Evolutionary conservation across 345 rosid species (phyloP).

Genomic region (Rubroshorea leprosula): DNA sequence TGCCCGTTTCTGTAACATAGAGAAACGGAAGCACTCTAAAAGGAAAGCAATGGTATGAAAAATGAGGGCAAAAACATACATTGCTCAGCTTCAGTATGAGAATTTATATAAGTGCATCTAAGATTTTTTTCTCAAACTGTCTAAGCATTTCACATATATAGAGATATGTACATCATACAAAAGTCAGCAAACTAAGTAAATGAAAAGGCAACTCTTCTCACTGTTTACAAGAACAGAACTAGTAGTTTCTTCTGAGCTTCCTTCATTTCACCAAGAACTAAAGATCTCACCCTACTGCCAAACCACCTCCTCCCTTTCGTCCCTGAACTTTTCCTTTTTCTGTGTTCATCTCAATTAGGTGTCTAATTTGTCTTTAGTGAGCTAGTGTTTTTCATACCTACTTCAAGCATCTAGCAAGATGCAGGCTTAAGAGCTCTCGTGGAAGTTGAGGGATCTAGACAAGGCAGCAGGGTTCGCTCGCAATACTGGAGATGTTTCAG

Average conservation of each 20-base stretch:
- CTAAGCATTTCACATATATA: conserved; percentile 22
- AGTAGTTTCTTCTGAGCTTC: conserved; percentile 18
- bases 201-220: conserved; percentile 15
- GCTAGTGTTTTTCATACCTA: conserved; percentile 3
- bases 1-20: conserved; percentile 3
- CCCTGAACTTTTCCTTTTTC: neutral
- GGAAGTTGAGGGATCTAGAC: conserved; percentile 74
- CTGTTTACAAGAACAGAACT: conserved; percentile 18
- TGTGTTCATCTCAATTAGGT: conserved; percentile 8
- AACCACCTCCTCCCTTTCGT: neutral
- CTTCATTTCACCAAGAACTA: too few species aligned
- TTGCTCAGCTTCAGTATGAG: conserved; percentile 4
- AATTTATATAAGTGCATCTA: conserved; percentile 1
- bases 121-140: conserved; percentile 15
- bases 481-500: conserved; percentile 35
- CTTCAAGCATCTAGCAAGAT: neutral
- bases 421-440: conserved; percentile 39
- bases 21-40: too few species aligned
- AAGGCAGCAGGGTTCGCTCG: conserved; percentile 83
- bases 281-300: neutral
- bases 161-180: conserved; percentile 26
- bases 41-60: conserved; percentile 2
- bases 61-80: conserved; percentile 11
- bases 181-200: conserved; percentile 18
- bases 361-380: conserved; percentile 1